Conservation (phyloP, 805 yeast species). For the Candida adriatica region DNA sequence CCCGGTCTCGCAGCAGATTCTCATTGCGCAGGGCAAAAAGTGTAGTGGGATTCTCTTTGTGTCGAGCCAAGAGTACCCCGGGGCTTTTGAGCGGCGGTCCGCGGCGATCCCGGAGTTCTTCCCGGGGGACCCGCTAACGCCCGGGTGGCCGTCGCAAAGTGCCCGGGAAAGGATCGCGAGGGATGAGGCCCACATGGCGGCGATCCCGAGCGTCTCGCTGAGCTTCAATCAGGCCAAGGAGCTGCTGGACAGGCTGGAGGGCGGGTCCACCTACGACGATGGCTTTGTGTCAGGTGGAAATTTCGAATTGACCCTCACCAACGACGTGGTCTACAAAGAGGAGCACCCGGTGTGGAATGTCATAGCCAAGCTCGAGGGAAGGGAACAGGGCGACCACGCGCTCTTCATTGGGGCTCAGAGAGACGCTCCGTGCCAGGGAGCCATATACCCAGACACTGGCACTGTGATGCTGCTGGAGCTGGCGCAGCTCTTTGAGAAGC, state of each 20-base stretch:
- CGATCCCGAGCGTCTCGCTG: slow-evolving; percentile 71
- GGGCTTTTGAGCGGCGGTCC: slow-evolving; percentile 31
- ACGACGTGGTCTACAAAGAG: slow-evolving; percentile 21
- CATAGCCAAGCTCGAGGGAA: slow-evolving; percentile 68
- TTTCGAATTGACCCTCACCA: slow-evolving; percentile 18
- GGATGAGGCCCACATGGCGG: slow-evolving; percentile 46
- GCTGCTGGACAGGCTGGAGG: slow-evolving; percentile 25
- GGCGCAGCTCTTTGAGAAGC: slow-evolving; percentile 56
- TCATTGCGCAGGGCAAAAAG: slow-evolving; percentile 48
- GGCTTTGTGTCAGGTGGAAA: slow-evolving; percentile 15
- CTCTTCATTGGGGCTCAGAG: slow-evolving; percentile 78
- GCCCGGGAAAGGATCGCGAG: slow-evolving; percentile 34
- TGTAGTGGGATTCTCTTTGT: slow-evolving; percentile 67
- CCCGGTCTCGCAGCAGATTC: slow-evolving; percentile 44
- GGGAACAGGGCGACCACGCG: slow-evolving; percentile 70
- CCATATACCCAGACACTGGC: slow-evolving; percentile 65
- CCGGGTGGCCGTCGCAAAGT: slow-evolving; percentile 57
- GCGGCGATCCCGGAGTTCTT: slow-evolving; percentile 53
- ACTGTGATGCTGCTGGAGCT: slow-evolving; percentile 67
- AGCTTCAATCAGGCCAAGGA: slow-evolving; percentile 62
- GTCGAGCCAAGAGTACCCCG: slow-evolving; percentile 29
- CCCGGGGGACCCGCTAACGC: slow-evolving; percentile 76
- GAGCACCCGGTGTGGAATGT: slow-evolving; percentile 74
- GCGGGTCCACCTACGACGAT: slow-evolving; percentile 15
- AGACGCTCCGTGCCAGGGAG: slow-evolving; percentile 74